A percentile compares a stretch with the other conserved stretches of the same genome.
Evolutionary conservation across 225 moss, liverwort and hornwort species (phyloP).

Genomic region (Takakia lepidozioides): DNA sequence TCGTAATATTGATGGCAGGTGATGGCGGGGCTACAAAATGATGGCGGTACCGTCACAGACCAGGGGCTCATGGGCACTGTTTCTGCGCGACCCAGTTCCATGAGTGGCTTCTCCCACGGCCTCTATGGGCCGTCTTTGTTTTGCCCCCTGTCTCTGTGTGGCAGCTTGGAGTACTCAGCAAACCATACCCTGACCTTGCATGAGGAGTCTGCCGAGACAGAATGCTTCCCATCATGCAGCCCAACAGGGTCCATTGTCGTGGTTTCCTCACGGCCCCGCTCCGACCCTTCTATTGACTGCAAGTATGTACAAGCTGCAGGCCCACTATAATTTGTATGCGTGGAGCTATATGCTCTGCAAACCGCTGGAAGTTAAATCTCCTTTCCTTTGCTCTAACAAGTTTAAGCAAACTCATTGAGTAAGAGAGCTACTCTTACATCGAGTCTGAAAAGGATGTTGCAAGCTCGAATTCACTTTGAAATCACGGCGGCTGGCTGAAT

Average conservation of each 20-base stretch:
- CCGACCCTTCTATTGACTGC: constrained; percentile 81
- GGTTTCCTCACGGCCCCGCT: constrained; percentile 70
- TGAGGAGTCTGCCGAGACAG: constrained; percentile 69
- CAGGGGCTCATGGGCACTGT: constrained; percentile 37
- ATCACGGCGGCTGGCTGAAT: too few species aligned
- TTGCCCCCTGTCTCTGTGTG: constrained; percentile 56
- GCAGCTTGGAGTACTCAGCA: constrained; percentile 56
- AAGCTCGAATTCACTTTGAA: constrained; percentile 20
- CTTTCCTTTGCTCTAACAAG: too few species aligned
- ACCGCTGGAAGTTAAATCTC: too few species aligned
- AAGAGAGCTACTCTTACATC: too few species aligned
- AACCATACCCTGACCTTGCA: constrained; percentile 60
- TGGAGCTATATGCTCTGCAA: too few species aligned
- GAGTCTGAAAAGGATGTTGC: constrained; percentile 25
- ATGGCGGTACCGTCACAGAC: constrained; percentile 31
- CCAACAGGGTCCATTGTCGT: constrained; percentile 79
- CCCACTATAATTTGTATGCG: too few species aligned
- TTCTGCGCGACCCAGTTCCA: constrained; percentile 53
- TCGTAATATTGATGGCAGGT: constrained; percentile 18
- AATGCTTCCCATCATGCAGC: constrained; percentile 72
- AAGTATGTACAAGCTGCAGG: constrained; percentile 59
- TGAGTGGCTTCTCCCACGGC: constrained; percentile 65
- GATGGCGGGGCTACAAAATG: constrained; percentile 30
- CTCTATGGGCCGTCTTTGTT: constrained; percentile 79
- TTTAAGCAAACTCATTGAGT: too few species aligned